Evolutionary conservation across 495 filamentous ascomycete genomes (phyloP).

Genomic region (Delitschia confertaspora): DNA sequence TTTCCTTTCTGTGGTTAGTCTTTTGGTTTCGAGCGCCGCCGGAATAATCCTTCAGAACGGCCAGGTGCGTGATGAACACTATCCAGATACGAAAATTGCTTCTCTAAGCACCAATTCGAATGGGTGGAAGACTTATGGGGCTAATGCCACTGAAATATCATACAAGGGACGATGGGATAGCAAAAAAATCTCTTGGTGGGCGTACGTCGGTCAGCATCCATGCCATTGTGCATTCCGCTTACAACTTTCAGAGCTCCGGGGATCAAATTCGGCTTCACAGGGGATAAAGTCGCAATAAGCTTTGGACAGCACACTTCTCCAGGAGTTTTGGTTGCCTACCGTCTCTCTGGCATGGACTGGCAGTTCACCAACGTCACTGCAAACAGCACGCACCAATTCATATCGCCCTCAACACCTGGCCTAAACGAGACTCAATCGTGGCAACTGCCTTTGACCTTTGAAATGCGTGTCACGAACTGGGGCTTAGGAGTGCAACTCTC

Average conservation of each 20-base stretch:
- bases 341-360: conserved; percentile 56
- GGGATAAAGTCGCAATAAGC: conserved; percentile 52
- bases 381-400: conserved; percentile 51
- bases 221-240: neutral
- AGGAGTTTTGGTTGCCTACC: conserved; percentile 52
- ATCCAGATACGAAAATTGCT: conserved; percentile 43
- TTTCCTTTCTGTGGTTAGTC: too few relatives aligned
- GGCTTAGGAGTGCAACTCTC: conserved; percentile 54
- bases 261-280: conserved; percentile 56
- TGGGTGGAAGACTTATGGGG: conserved; percentile 44
- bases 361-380: conserved; percentile 57
- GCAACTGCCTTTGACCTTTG: conserved; percentile 40
- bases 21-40: conserved; percentile 8
- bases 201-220: too few relatives aligned
- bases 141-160: conserved; percentile 51
- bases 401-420: conserved; percentile 39
- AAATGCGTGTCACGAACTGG: conserved; percentile 58
- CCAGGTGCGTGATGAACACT: conserved; percentile 38
- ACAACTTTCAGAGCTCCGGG: conserved; percentile 43
- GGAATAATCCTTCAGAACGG: conserved; percentile 56
- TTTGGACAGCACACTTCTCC: conserved; percentile 52
- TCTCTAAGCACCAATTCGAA: conserved; percentile 13
- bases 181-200: conserved; percentile 57
- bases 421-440: conserved; percentile 34
- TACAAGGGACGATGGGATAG: conserved; percentile 66